These are phyloP conservation scores for Cercospora sesami DNA, from an alignment of 2,329 filamentous ascomycete genomes.

Conservation along the genomic window DNA sequence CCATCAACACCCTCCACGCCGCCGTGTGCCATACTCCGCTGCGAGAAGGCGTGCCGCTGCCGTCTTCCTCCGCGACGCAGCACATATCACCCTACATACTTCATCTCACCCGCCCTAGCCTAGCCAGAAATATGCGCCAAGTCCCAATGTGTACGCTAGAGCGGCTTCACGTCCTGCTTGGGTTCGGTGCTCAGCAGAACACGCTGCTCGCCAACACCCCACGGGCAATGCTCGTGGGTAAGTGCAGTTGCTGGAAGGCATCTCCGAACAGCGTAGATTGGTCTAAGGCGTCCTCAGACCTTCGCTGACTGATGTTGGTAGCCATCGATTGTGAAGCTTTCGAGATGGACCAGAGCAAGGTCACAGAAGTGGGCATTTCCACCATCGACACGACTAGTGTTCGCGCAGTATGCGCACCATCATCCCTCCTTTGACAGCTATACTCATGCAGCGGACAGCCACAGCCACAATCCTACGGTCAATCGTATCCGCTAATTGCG, in stretches of 20 bases:
- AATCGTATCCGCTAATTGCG: conserved; percentile 15
- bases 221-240: background rate
- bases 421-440: background rate
- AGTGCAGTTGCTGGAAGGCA: background rate
- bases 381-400: conserved; percentile 67
- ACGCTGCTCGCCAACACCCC: background rate
- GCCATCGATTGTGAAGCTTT: conserved; percentile 81
- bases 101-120: background rate
- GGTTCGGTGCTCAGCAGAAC: background rate
- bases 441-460: background rate
- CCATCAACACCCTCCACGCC: background rate
- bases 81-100: background rate
- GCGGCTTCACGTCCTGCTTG: conserved; percentile 16
- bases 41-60: background rate
- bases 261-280: background rate
- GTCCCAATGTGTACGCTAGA: background rate
- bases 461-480: background rate
- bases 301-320: conserved; percentile 59
- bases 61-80: background rate
- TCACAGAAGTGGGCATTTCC: conserved; percentile 86
- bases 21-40: background rate
- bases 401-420: conserved; percentile 10
- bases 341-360: conserved; percentile 63
- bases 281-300: conserved; percentile 32
- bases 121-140: background rate